phyloP scores from a whole-genome alignment of 1,284 basidiomycete genomes.

The Earliella scabrosa region DNA sequence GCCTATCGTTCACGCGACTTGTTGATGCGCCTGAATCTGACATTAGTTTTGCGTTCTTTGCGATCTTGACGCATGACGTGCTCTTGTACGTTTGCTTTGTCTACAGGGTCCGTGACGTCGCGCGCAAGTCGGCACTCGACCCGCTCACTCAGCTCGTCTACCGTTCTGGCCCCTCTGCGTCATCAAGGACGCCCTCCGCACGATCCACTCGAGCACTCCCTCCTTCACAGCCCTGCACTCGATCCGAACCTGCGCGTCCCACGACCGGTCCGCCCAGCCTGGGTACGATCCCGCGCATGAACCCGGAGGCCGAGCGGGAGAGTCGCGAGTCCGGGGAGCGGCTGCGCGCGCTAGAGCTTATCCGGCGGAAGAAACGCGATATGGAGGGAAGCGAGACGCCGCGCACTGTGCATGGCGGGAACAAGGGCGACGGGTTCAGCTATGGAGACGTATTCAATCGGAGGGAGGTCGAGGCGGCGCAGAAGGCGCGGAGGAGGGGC shows the following conservation, averaged over 20 bases:
- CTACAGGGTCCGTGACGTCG: conserved; percentile 61
- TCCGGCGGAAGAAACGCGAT: conserved; percentile 65
- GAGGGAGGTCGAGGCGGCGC: conserved; percentile 72
- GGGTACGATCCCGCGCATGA: no score
- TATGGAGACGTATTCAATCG: conserved; percentile 77
- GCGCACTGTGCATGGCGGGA: conserved; percentile 63
- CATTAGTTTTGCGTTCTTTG: no score
- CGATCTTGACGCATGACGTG: no score
- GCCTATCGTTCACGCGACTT: no score
- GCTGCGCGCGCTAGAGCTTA: conserved; percentile 70
- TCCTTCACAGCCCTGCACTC: no score
- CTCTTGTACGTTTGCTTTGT: not conserved
- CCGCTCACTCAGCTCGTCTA: conserved; percentile 67
- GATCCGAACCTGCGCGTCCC: no score
- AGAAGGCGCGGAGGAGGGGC: conserved; percentile 30
- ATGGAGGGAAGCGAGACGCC: conserved; percentile 68
- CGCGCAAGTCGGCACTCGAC: conserved; percentile 66
- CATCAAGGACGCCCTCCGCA: no score
- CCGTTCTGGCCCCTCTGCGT: no score
- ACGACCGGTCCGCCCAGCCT: no score
- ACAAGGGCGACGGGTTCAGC: conserved; percentile 47
- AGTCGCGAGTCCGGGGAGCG: conserved; percentile 75
- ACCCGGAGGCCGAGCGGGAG: conserved; percentile 62
- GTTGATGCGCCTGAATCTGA: no score
- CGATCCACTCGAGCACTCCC: no score